phyloP scores from a whole-genome alignment of 202 grass and related monocot species.

The Panicum hallii region DNA sequence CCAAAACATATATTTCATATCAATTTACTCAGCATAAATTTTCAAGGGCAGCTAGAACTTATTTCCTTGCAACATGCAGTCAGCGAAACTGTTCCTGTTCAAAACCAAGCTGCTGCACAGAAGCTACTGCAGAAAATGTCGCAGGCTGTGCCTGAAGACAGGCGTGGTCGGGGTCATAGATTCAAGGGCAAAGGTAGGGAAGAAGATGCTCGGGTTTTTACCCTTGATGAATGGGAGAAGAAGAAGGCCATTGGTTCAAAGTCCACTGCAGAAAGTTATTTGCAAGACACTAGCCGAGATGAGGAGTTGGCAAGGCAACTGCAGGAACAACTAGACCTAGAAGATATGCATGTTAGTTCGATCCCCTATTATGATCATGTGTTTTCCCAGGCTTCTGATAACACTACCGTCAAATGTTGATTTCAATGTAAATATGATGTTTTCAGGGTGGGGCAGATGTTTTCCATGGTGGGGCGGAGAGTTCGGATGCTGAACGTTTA shows the following conservation, averaged over 20 bases:
- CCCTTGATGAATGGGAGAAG: conserved; percentile 96
- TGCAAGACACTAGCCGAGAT: conserved; percentile 72
- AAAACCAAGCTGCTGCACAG: conserved; percentile 93
- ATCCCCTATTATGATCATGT: neutral
- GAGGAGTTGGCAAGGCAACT: conserved; percentile 88
- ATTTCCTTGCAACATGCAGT: conserved; percentile 47
- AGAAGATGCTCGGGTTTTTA: conserved; percentile 83
- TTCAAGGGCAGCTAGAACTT: neutral
- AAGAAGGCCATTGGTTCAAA: conserved; percentile 55
- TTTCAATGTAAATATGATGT: conserved; percentile 10
- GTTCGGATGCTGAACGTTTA: conserved; percentile 70
- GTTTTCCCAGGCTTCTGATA: conserved; percentile 20
- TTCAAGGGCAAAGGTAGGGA: conserved; percentile 72
- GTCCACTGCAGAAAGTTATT: conserved; percentile 32
- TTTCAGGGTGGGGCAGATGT: conserved; percentile 38
- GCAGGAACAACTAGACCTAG: conserved; percentile 83
- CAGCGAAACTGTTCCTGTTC: conserved; percentile 87
- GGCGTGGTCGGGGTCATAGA: conserved; percentile 50
- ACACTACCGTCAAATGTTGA: neutral
- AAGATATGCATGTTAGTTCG: conserved; percentile 61
- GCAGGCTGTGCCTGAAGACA: conserved; percentile 56
- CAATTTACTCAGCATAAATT: neutral
- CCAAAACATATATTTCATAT: neutral
- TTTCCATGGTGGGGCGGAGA: conserved; percentile 19
- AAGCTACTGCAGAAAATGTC: conserved; percentile 95